Base-by-base conservation (phyloP, 129 eudicot species). In the Cynara cardunculus region DNA sequence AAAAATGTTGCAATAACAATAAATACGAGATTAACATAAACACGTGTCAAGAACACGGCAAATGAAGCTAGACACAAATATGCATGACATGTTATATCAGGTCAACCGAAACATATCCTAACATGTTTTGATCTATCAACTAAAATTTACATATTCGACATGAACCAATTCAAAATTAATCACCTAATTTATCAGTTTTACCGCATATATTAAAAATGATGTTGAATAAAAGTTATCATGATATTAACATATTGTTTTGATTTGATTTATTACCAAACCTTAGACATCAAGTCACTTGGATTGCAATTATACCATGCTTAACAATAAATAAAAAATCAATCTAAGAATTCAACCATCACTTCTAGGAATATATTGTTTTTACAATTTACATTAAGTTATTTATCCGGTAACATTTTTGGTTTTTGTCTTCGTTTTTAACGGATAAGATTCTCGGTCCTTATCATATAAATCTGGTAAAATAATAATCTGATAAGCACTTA, bases 221-320 rank as follows among this genome's bases (percentile, higher is more conserved):
- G 5, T 16, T 0, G 4, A 53, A 5, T 53, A 53, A 53, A 53
- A 16, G 0, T 53, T n/a, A 49, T 18, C 1, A 4, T 16, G 3
- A 44, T 44, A 44, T 44, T 12, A 12, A 44, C 3, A 44, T 81
- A 2, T 62, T 25, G 2, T 5, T 16, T 16, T 73, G 75, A 75
- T 68, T 69, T 84, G 74, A n/a, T 68, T 35, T 79, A 46, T 21
- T 67, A 18, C 85, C 73, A 18, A 82, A 62, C 28, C 90, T 82
- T 84, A 71, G 56, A 39, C 69, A 74, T 80, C 66, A 85, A 78
- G 86, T 86, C 79, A 84, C 94, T 84, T 85, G 76, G 68, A 84
- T 80, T 87, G 69, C 87, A 90, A 90, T 84, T 74, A 87, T 90
- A 37, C 94, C 69, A 86, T 25, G 31, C 82, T 76, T 82, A 69